Conservation (phyloP, 176 grass and related monocot species). For the Guadua angustifolia region DNA sequence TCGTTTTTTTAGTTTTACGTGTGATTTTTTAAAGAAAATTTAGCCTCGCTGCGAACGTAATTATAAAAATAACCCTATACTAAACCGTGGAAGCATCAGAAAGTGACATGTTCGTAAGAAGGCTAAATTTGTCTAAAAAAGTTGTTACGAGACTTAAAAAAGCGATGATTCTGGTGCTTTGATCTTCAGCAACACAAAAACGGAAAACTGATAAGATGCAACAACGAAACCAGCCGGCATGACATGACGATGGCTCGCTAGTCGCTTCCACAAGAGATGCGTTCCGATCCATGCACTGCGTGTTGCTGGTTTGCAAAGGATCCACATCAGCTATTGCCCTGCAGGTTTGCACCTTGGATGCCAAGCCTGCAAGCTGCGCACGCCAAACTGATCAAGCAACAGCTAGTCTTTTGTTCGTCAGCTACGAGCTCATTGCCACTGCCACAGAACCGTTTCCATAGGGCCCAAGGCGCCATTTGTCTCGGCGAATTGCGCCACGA, state of each 20-base stretch:
- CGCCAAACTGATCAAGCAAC: not conserved
- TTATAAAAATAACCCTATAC: too few relatives aligned
- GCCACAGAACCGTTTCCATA: not conserved
- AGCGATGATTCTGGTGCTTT: not conserved
- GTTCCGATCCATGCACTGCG: not conserved
- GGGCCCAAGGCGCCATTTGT: not conserved
- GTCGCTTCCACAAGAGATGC: not conserved
- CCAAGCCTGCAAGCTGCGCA: not conserved
- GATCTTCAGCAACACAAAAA: not conserved
- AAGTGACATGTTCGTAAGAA: too few relatives aligned
- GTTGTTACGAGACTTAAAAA: too few relatives aligned
- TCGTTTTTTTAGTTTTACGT: too few relatives aligned
- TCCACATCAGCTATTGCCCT: not conserved
- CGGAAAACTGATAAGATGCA: not conserved
- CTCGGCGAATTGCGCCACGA: not conserved
- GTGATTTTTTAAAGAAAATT: too few relatives aligned
- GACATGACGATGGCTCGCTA: not conserved
- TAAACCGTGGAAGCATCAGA: too few relatives aligned
- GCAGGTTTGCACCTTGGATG: not conserved
- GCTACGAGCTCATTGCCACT: not conserved
- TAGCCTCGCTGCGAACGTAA: too few relatives aligned
- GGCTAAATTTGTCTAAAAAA: too few relatives aligned
- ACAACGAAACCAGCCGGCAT: not conserved
- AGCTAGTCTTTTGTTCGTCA: slow-evolving; percentile 3
- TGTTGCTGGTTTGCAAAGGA: not conserved